Base-by-base conservation (phyloP, 1,284 basidiomycete species). In the Pyrrhoderma noxium region DNA sequence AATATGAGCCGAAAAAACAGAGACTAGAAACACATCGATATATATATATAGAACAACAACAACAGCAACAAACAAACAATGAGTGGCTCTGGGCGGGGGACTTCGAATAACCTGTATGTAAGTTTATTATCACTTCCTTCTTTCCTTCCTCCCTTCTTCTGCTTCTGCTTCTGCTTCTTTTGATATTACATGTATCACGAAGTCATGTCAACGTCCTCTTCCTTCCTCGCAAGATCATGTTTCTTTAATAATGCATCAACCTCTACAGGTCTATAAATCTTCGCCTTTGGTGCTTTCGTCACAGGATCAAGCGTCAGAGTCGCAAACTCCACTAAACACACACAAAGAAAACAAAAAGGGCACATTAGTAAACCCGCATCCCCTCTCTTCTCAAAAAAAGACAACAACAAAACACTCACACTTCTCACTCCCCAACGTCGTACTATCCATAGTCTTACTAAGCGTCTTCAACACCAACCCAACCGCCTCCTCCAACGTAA, bases 401-500 rank as follows among this genome's bases (percentile, higher is more conserved):
- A 31, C 38, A 27, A 25, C 7, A 46, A 47, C 53, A 43, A 18
- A 25, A 21, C 31, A 76, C 89, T 64, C 58, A 95, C 93, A 72
- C 68, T 95, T 96, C 70, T 97, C 93, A 64, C 90, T 93, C 47
- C 93, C 89, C 56, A 99, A 70, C 47, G 91, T 94, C 25, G 95
- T 98, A 58, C 92, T 93, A 66, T 99, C 95, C 94, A 99, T 97
- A 44, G 95, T 98, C 80, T 98, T 99, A 76, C 93, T 94, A 85
- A 99, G 92, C 49, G 93, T 89, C 71, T 87, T 89, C 60, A 97
- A 76, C 45, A 92, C 93, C 37, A 99, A 75, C 22, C 80, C 84
- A 62, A 95, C 87, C n/a, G 93, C 94, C 51, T 93, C 92, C 62
- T 93, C 89, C 38, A 96, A 76, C 14, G 77, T 73, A 54, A 98